Base-by-base conservation (phyloP, 371 early-diverging fungal species). In the Mucor velutinosus region DNA sequence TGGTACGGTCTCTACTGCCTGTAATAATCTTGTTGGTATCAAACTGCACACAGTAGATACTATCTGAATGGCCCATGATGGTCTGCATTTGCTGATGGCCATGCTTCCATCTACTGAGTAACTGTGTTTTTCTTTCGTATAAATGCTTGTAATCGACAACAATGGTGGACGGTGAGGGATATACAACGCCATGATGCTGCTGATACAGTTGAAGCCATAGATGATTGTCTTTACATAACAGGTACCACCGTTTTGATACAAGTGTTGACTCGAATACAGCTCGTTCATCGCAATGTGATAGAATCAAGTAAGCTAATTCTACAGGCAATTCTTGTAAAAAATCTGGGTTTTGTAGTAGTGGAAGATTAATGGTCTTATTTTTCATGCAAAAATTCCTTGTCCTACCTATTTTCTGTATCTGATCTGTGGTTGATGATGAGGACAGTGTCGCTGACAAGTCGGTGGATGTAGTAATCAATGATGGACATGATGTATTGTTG, bases 31-130 rank as follows among this genome's bases (percentile, higher is more conserved):
- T 86, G 33, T 88, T 69, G 21, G 77, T 72, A 70, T 94, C 93
- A 67, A 91, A 93, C 75, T 95, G 97, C 27, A 97, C 84, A 67
- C 96, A 96, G 69, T 98, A 94, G 15, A 99, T 93, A 61, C 93
- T 89, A 69, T 97, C 99, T 7, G 71, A 66, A 73, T 99, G 99
- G 2, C 97, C 95, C 4, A 69, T 51, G 7, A 90, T 76, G 15
- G 62, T 71, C 17, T 62, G 51, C 27, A 45, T 58, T 35, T 27
- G 65, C 65, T 3, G 19, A 10, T 12, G 25, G 11, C 61, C 53
- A 19, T 29, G 19, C 6, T 65, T 62, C 76, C 76, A 76, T 17
- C 71, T 58, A 0, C 66, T 27, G 8, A 67, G 63, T 11, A 76
- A 25, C 1, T 60, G 39, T 3, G 57, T 17, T 25, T 70, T 65